Evolutionary conservation across 192 early-diverging fungal species (phyloP).

Genomic region (Coemansia aciculifera): DNA sequence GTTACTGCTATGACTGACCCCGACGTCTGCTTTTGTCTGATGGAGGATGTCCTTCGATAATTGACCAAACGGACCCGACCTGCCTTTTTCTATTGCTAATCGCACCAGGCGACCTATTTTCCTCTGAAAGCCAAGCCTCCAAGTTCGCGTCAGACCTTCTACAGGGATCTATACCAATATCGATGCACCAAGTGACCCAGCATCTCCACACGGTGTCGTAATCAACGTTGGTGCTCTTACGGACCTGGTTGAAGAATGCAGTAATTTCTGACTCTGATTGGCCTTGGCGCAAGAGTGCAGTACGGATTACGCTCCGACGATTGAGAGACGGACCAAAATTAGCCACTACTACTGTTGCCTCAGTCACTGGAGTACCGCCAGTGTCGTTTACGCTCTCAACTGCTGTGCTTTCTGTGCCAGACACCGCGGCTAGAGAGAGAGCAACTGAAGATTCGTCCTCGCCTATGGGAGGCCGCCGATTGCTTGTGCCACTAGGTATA

Average conservation of each 20-base stretch:
- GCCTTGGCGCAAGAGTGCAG: neutral
- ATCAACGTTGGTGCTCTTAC: neutral
- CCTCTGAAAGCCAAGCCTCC: neutral
- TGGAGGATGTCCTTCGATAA: neutral
- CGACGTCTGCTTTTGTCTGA: too few relatives aligned
- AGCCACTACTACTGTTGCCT: neutral
- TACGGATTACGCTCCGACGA: neutral
- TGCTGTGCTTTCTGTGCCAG: neutral
- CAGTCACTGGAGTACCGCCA: neutral
- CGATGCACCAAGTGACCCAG: neutral
- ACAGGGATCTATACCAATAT: neutral
- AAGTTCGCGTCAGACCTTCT: neutral
- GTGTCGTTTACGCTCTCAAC: neutral
- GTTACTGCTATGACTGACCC: neutral
- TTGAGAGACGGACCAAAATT: neutral
- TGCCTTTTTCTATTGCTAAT: neutral
- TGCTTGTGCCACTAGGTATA: neutral
- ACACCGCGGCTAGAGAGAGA: neutral
- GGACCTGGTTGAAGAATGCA: neutral
- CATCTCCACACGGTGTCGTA: neutral
- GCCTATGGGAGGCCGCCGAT: neutral
- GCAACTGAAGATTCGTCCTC: neutral
- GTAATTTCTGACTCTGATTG: neutral
- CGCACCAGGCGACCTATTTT: neutral
- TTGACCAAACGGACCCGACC: neutral